Evolutionary conservation across 495 filamentous ascomycete genomes (phyloP), one percentile per base, ranked within the genome.

Genomic region (Penicillium arizonense): DNA sequence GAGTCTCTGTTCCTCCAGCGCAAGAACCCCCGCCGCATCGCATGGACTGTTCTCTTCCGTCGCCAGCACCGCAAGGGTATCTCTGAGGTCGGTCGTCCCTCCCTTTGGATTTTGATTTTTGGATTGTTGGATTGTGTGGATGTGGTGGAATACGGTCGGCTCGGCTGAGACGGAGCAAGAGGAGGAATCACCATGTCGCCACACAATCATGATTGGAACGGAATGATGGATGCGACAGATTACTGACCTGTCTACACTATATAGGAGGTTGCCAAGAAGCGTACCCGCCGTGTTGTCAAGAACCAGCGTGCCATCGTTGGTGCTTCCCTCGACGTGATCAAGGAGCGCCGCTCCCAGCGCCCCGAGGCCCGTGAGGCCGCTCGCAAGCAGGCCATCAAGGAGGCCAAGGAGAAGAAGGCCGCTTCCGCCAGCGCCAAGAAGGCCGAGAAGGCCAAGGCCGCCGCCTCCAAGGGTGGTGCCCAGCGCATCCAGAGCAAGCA

Each of bases 61-160:
- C 87, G 92, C 77, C 91, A 96, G 81, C 93, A 97, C 85, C 93
- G 90, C 85, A 99, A 99, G 90, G 94, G 94, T 87, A 92, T 97
- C 82, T 94, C 93, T 83, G 94, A 99, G 90, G 94, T 97, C 84
- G 79, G 87, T 79, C 59, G 58, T 60, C 59, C 65, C 43, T 50
- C 57, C 57, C 61, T 47, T 56, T 59, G 55, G 44, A n/a, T n/a
- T n/a, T 51, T 57, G 61, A 54, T 52, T 55, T 50, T 58, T 65
- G 52, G 21, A 56, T 56, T 55, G 52, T 57, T 65, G 52, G 18
- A 47, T 43, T 26, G 28, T 45, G 30, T 38, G 55, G 41, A 41
- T 18, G 18, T 18, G 18, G 18, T 59, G 53, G 43, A 57, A 40
- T 20, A 45, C 35, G 51, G 57, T 38, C 43, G 47, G 37, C 34